These are phyloP conservation scores for Ramaria rubella DNA, from an alignment of 768 basidiomycete genomes.

Conservation along the genomic window DNA sequence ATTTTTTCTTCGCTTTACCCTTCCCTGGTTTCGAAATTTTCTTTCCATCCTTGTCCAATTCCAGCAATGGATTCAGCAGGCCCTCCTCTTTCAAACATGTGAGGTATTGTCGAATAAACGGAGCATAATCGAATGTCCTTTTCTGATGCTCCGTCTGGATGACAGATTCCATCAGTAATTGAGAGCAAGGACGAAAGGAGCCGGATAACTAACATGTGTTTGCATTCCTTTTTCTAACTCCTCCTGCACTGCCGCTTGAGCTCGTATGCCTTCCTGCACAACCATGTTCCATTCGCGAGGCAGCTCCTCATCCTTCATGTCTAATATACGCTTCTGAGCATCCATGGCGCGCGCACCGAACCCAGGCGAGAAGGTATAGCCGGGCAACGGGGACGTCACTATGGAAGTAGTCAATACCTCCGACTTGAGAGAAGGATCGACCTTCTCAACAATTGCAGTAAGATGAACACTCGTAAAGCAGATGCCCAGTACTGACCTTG, in stretches of 20 bases:
- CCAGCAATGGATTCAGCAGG: constrained; percentile 38
- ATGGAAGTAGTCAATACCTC: constrained; percentile 27
- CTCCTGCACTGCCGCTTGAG: constrained; percentile 41
- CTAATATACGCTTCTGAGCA: constrained; percentile 37
- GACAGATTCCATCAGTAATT: background rate
- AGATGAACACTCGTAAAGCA: background rate
- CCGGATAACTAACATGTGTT: constrained; percentile 38
- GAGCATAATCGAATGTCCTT: constrained; percentile 58
- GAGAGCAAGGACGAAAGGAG: background rate
- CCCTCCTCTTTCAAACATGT: constrained; percentile 40
- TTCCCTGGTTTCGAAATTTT: background rate
- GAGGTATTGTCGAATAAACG: constrained; percentile 46
- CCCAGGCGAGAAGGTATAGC: constrained; percentile 33
- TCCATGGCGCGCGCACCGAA: constrained; percentile 42
- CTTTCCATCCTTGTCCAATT: constrained; percentile 15
- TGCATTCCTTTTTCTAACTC: constrained; percentile 38
- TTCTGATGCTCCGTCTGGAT: constrained; percentile 48
- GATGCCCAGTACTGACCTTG: constrained; percentile 11
- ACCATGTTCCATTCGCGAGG: constrained; percentile 42
- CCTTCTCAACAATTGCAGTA: constrained; percentile 24
- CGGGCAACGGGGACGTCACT: constrained; percentile 19
- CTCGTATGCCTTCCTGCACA: constrained; percentile 32
- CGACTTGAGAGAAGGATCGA: constrained; percentile 31
- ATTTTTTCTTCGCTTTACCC: background rate
- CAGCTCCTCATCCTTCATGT: constrained; percentile 35